Percentiles rank a stretch among this genome's conserved stretches.
Evolutionary conservation across 176 grass and related monocot genomes (phyloP).

Genomic region (Puya raimondii): DNA sequence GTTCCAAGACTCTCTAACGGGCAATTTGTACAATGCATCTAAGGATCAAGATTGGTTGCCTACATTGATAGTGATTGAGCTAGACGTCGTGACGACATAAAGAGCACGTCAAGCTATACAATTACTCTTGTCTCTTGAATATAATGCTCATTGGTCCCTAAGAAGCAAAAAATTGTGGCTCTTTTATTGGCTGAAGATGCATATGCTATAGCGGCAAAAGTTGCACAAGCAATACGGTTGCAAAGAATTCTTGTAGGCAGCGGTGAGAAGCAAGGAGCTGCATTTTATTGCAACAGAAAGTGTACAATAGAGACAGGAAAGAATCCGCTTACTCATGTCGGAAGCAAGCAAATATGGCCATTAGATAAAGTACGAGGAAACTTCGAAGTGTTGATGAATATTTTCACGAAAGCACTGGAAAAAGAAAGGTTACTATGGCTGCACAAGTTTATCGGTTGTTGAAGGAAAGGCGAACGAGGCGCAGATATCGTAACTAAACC

Average conservation of each 20-base stretch:
- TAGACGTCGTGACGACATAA: neutral
- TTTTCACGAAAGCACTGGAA: neutral
- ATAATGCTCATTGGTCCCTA: too few relatives aligned
- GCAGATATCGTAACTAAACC: too few relatives aligned
- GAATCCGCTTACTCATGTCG: conserved; percentile 8
- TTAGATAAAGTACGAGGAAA: neutral
- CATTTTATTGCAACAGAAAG: neutral
- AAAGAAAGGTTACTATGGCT: neutral
- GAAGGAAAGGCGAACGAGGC: too few relatives aligned
- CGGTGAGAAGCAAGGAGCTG: neutral
- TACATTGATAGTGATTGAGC: conserved; percentile 20
- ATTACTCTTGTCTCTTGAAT: too few relatives aligned
- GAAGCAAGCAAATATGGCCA: conserved; percentile 11
- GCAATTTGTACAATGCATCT: too few relatives aligned
- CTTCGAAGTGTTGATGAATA: neutral
- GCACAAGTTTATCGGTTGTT: neutral
- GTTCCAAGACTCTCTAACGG: too few relatives aligned
- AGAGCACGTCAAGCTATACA: neutral
- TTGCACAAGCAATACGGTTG: neutral
- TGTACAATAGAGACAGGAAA: neutral
- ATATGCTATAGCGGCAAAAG: neutral
- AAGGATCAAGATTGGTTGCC: neutral
- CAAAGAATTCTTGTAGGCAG: neutral
- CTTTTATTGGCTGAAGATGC: too few relatives aligned
- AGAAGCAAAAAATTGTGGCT: too few relatives aligned